phyloP scores from a whole-genome alignment of 768 basidiomycete genomes.

The Suillus decipiens region DNA sequence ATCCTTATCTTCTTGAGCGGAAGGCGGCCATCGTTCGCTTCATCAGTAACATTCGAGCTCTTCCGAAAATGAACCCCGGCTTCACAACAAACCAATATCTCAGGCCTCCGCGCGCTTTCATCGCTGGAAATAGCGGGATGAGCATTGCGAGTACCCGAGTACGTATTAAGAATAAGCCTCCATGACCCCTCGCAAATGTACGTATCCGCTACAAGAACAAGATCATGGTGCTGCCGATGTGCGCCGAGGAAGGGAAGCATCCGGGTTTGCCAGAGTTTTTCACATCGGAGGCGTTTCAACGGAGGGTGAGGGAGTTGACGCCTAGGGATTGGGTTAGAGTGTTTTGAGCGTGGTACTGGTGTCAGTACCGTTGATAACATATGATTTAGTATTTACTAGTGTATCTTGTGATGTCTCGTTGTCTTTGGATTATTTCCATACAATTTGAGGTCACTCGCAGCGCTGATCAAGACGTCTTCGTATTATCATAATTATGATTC shows the following conservation, averaged over 20 bases:
- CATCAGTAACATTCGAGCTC: conserved; percentile 73
- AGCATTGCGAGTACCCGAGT: not conserved
- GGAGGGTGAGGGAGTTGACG: conserved; percentile 62
- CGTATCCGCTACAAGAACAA: conserved; percentile 80
- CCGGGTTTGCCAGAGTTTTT: conserved; percentile 74
- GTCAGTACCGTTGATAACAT: not conserved
- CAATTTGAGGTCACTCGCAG: too few relatives aligned
- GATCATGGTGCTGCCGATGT: conserved; percentile 61
- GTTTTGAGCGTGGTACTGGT: conserved; percentile 28
- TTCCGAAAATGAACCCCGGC: conserved; percentile 44
- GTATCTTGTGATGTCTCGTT: too few relatives aligned
- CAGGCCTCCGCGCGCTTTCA: not conserved
- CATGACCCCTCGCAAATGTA: conserved; percentile 41
- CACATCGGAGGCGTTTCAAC: conserved; percentile 61
- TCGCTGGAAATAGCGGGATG: not conserved
- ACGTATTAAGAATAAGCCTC: not conserved
- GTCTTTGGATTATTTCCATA: too few relatives aligned
- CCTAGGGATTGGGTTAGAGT: conserved; percentile 72
- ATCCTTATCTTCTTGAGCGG: not conserved
- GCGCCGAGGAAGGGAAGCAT: conserved; percentile 67
- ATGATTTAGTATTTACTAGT: not conserved
- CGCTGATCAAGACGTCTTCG: too few relatives aligned
- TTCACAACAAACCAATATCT: not conserved
- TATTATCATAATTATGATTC: too few relatives aligned
- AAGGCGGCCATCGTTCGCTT: conserved; percentile 78